phyloP scores from a whole-genome alignment of 1,284 basidiomycete genomes.

The Cutaneotrichosporon sp. region DNA sequence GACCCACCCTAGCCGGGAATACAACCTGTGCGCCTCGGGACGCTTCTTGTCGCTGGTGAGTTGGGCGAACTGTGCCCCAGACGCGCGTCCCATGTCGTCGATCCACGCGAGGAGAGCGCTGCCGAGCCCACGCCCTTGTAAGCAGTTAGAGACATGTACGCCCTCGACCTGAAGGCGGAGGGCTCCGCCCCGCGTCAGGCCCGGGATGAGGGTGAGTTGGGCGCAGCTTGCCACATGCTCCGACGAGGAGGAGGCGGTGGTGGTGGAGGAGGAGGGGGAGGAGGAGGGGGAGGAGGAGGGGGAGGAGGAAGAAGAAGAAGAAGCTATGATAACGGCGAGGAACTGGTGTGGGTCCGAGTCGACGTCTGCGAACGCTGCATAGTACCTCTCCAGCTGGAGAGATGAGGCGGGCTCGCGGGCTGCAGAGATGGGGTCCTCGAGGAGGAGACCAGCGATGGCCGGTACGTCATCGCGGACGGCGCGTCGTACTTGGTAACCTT shows the following conservation, averaged over 20 bases:
- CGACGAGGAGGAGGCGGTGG: no score
- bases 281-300: no score
- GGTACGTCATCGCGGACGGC: neutral
- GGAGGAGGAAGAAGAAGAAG: no score
- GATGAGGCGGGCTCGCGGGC: neutral
- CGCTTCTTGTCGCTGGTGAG: conserved; percentile 7
- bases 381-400: neutral
- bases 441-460: neutral
- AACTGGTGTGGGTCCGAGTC: neutral
- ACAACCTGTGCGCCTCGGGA: neutral
- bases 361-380: neutral
- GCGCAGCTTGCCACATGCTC: neutral
- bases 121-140: neutral
- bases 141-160: neutral
- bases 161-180: conserved; percentile 2
- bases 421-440: neutral
- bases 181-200: conserved; percentile 3
- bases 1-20: conserved; percentile 2
- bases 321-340: neutral
- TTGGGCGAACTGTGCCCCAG: neutral
- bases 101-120: neutral
- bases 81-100: neutral
- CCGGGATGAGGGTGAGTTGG: conserved; percentile 7
- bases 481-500: neutral
- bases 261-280: no score